phyloP scores from a whole-genome alignment of 2,329 filamentous ascomycete species.

The Tricladium varicosporioides region DNA sequence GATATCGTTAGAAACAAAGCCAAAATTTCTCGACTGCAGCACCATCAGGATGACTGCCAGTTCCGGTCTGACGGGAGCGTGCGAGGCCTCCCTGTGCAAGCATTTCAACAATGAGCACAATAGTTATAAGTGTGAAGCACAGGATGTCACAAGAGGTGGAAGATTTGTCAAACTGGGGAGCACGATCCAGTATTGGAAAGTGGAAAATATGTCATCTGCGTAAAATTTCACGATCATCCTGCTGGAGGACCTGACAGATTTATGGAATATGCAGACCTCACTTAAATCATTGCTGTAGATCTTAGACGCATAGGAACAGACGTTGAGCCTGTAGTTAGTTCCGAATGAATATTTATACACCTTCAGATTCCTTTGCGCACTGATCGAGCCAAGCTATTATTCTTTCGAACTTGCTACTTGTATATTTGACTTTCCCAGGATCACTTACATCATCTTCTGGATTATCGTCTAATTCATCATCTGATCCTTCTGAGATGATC shows the following conservation, averaged over 20 bases:
- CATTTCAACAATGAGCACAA: not conserved
- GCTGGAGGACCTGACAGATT: not conserved
- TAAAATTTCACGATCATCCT: not conserved
- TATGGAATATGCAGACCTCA: constrained; percentile 1
- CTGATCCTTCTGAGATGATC: constrained; percentile 24
- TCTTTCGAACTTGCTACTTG: constrained; percentile 3
- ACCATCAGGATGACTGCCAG: not conserved
- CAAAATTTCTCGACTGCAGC: not conserved
- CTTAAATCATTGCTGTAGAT: not conserved
- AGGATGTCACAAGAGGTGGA: not conserved
- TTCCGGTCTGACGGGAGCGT: not conserved
- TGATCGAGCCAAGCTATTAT: constrained; percentile 6
- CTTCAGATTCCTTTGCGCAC: not conserved
- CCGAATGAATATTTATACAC: not conserved
- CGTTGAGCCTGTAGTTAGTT: not conserved
- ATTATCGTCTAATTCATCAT: constrained; percentile 20
- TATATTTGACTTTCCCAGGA: constrained; percentile 2
- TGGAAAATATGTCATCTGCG: not conserved
- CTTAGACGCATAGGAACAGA: not conserved
- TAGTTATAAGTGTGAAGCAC: not conserved
- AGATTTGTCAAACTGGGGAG: not conserved
- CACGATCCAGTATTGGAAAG: not conserved
- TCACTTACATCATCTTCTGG: constrained; percentile 4
- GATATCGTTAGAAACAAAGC: not conserved
- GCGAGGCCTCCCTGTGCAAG: not conserved